Base-by-base conservation (phyloP, 2,329 filamentous ascomycete genomes). In the Coleophoma cylindrospora region DNA sequence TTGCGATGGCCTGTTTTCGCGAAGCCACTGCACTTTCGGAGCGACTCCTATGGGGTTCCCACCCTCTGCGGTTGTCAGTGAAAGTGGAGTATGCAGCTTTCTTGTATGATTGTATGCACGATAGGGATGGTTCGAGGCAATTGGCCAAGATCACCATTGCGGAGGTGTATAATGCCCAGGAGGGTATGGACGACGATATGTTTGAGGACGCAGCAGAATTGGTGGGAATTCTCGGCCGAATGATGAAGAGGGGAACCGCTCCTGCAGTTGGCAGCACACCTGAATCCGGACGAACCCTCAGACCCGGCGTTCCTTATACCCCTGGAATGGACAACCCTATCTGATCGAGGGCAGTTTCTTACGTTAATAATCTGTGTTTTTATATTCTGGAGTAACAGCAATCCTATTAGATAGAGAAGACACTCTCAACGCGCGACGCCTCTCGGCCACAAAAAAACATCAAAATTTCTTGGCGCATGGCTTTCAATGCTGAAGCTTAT, bases 61-160 rank as follows among this genome's bases (percentile, higher is more conserved):
- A 97, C 64, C 94, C 94, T 0, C 73, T 99, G 14, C 86, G 92
- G 1, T 74, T 99, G 0, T 95, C 89, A 0, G 86, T 95, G 47
- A 94, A 94, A 61, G 86, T 95, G 1, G 94, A 99, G 67, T 95
- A 95, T 66, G 83, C 88, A 13, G 91, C 91, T 0, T 99, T 96
- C 65, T 73, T 96, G 1, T 96, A 92, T 73, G 94, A 97, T 64
- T 97, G 92, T 63, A 77, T 89, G 2, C 89, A 94, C 64, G 91
- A 97, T 60, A 75, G 80, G 43, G 84, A 91, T 19, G 82, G 76
- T 34, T 91, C 89, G 47, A 80, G 91, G 33, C 79, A 80, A 48
- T 69, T 96, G 13, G 92, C 94, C 11, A 86, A 89, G 61, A 79
- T 84, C 36, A 89, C 91, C 3, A 94, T 97, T 53, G 80, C 87